These are phyloP conservation scores for Hanseniaspora uvarum DNA, from an alignment of 1,139 yeast genomes.

Conservation along the genomic window DNA sequence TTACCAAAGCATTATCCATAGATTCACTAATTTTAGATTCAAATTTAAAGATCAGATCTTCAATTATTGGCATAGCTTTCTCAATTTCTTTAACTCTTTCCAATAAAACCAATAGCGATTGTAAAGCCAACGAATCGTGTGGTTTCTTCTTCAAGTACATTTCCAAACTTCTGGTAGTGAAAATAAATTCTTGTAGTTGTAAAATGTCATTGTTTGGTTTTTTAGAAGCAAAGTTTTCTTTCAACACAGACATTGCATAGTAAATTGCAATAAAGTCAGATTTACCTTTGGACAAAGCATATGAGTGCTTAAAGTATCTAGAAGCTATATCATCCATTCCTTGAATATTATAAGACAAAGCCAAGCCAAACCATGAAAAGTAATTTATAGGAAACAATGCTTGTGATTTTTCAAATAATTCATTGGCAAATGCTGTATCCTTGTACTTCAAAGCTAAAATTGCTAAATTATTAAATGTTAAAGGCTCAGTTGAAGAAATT, in stretches of 20 bases:
- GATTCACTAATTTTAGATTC: slow-evolving; percentile 51
- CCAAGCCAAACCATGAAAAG: slow-evolving; percentile 82
- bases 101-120: slow-evolving; percentile 46
- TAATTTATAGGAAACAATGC: slow-evolving; percentile 70
- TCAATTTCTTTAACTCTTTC: slow-evolving; percentile 63
- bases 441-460: slow-evolving; percentile 58
- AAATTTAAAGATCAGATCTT: slow-evolving; percentile 39
- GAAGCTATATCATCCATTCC: slow-evolving; percentile 48
- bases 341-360: slow-evolving; percentile 50
- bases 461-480: slow-evolving; percentile 75
- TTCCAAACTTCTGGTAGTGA: slow-evolving; percentile 63
- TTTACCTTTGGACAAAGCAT: slow-evolving; percentile 61
- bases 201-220: slow-evolving; percentile 33
- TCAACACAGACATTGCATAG: slow-evolving; percentile 50
- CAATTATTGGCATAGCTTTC: slow-evolving; percentile 42
- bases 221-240: slow-evolving; percentile 34
- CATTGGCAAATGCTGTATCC: slow-evolving; percentile 62
- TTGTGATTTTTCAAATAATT: slow-evolving; percentile 65
- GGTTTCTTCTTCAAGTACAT: slow-evolving; percentile 64
- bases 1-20: slow-evolving; percentile 34
- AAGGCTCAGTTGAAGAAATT: slow-evolving; percentile 56
- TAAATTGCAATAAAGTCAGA: slow-evolving; percentile 62
- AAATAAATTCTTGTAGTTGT: slow-evolving; percentile 53
- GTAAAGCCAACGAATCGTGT: slow-evolving; percentile 50
- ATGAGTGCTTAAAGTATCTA: slow-evolving; percentile 64